Base-by-base conservation (phyloP, 164 flowering plant genomes). In the Kingdonia uniflora region DNA sequence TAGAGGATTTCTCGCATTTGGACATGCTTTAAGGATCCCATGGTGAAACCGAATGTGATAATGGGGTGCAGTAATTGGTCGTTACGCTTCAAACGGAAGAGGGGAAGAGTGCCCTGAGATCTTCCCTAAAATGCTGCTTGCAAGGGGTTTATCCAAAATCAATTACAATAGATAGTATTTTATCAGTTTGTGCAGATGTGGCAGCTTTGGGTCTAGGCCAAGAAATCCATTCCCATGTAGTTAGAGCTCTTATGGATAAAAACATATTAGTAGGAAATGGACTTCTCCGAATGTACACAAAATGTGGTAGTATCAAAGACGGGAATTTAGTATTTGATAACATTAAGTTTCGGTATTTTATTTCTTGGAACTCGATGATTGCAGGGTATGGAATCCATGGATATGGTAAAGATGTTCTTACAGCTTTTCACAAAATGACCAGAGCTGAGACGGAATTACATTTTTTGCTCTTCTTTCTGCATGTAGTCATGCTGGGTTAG, bases 331-430 rank as follows among this genome's bases (percentile, higher is more conserved):
- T 81, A 19, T 88, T 85, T 68, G 73, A 80, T 29, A 59, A 39
- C 51, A 69, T 76, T 41, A 49, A 48, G 0, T 14, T 14, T 29
- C 71, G 58, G 52, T 85, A 88, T 70, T 49, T 76, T 40, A 63
- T 75, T 45, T 76, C 95, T 14, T 88, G 96, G 96, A 88, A 88
- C 69, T 65, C 86, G 2, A 75, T 83, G 73, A 81, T 88, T 41
- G 62, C 74, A 5, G 96, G 91, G 39, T 81, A 73, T 71, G 96
- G 85, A 10, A 68, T 76, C 76, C 86, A 83, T 74, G 95, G 96
- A 50, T 55, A 54, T 60, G 96, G 85, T 29, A 63, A 63, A 15
- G 52, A 55, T 2, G 80, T 87, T 58, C 29, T 88, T 15, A 29
- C 23, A 21, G 64, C 69, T 35, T 83, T 85, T 42, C 11, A 71